These are phyloP conservation scores for Sporothrix schenckii DNA, from an alignment of 2,329 filamentous ascomycete species.

Conservation along the genomic window DNA sequence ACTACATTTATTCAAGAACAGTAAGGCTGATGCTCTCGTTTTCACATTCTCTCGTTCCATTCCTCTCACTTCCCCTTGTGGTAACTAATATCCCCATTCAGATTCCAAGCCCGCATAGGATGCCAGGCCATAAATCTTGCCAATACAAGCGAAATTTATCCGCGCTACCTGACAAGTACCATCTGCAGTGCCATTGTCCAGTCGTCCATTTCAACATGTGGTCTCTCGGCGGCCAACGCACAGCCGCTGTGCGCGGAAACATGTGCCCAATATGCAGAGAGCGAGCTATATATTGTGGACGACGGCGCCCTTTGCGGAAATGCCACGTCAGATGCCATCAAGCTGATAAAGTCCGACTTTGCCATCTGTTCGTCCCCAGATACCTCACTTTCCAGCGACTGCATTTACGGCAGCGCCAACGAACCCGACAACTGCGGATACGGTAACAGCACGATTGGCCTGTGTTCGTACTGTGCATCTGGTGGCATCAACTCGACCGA, in stretches of 20 bases:
- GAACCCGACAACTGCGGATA: constrained; percentile 89
- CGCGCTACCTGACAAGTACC: constrained; percentile 87
- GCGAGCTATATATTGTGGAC: constrained; percentile 81
- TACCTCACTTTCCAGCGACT: constrained; percentile 73
- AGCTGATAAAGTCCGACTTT: constrained; percentile 88
- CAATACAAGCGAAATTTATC: constrained; percentile 82
- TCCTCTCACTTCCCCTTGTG: background rate
- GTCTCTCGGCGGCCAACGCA: constrained; percentile 64
- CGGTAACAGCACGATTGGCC: constrained; percentile 67
- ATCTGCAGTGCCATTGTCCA: constrained; percentile 95
- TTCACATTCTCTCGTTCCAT: background rate
- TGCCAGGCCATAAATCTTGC: constrained; percentile 76
- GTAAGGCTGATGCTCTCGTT: constrained; percentile 56
- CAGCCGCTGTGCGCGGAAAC: constrained; percentile 84
- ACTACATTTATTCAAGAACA: constrained; percentile 75
- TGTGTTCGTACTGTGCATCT: constrained; percentile 83
- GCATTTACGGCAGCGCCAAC: constrained; percentile 76
- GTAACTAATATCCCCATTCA: constrained; percentile 44
- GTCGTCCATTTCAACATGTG: constrained; percentile 74
- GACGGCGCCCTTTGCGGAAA: constrained; percentile 73
- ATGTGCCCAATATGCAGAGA: constrained; percentile 81
- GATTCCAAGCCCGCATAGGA: constrained; percentile 80
- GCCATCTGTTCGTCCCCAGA: constrained; percentile 82
- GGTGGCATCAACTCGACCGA: constrained; percentile 91
- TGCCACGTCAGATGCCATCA: constrained; percentile 65